Conservation (phyloP, 495 filamentous ascomycete species). For the Daldinia caldariorum region DNA sequence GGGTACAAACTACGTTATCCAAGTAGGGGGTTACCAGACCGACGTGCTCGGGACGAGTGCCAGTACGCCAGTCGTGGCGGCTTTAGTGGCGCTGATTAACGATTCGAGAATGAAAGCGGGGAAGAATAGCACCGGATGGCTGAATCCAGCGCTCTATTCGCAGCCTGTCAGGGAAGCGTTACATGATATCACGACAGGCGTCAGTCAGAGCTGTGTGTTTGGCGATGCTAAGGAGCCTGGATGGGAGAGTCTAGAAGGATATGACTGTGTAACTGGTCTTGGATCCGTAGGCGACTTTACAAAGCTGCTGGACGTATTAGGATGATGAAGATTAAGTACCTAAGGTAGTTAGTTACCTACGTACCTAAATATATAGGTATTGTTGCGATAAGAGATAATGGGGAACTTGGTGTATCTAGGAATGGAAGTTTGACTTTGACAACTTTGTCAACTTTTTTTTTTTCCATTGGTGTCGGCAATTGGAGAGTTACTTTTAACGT, state of each 20-base stretch:
- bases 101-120: conserved; percentile 53
- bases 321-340: background rate
- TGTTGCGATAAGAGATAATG: no score
- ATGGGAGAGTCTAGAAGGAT: conserved; percentile 51
- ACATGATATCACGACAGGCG: conserved; percentile 48
- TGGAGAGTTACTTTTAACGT: no score
- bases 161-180: conserved; percentile 41
- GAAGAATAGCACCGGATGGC: conserved; percentile 53
- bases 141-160: conserved; percentile 53
- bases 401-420: no score
- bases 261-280: conserved; percentile 53
- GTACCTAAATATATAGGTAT: no score
- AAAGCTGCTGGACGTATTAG: conserved; percentile 45
- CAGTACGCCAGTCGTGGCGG: conserved; percentile 54
- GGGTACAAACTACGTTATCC: conserved; percentile 52
- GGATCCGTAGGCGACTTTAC: conserved; percentile 52
- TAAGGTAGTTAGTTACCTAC: no score
- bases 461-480: no score
- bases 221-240: conserved; percentile 41
- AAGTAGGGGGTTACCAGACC: conserved; percentile 43
- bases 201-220: conserved; percentile 50
- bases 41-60: conserved; percentile 56
- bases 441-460: no score
- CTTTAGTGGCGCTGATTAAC: conserved; percentile 53
- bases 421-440: no score